Evolutionary conservation across 169 alveolate species (phyloP).

Genomic region (Eimeria sp.): DNA sequence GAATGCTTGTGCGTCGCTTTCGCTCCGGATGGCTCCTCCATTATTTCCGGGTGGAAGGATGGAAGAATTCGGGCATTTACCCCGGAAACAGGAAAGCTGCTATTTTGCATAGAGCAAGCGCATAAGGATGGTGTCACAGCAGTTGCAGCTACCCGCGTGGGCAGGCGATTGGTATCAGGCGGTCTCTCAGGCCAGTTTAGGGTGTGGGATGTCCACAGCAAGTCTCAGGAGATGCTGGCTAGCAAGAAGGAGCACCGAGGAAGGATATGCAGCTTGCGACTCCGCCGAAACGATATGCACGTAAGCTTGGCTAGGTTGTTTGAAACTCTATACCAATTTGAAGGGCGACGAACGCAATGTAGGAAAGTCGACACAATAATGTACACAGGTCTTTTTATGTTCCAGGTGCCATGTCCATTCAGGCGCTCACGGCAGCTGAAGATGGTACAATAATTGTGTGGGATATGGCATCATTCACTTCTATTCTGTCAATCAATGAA

Average conservation of each 20-base stretch:
- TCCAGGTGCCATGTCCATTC: slow-evolving; percentile 57
- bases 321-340: background rate
- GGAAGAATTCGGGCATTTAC: slow-evolving; percentile 94
- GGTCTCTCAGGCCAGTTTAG: slow-evolving; percentile 96
- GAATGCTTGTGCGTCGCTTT: slow-evolving; percentile 92
- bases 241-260: slow-evolving; percentile 94
- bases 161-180: slow-evolving; percentile 86
- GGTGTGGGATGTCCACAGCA: slow-evolving; percentile 89
- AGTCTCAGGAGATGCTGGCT: slow-evolving; percentile 80
- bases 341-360: background rate
- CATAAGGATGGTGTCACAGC: slow-evolving; percentile 96
- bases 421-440: slow-evolving; percentile 95
- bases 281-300: slow-evolving; percentile 88
- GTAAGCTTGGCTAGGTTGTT: background rate
- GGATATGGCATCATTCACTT: slow-evolving; percentile 91
- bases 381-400: no score
- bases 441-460: slow-evolving; percentile 97
- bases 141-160: slow-evolving; percentile 84
- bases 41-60: slow-evolving; percentile 77
- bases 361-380: background rate
- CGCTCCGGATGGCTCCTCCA: slow-evolving; percentile 70
- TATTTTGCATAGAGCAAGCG: slow-evolving; percentile 94
- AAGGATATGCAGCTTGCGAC: slow-evolving; percentile 90
- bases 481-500: slow-evolving; percentile 52
- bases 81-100: slow-evolving; percentile 95